These are phyloP conservation scores for Aureobasidium leucospermi DNA, from an alignment of 2,329 filamentous ascomycete genomes.

Conservation along the genomic window DNA sequence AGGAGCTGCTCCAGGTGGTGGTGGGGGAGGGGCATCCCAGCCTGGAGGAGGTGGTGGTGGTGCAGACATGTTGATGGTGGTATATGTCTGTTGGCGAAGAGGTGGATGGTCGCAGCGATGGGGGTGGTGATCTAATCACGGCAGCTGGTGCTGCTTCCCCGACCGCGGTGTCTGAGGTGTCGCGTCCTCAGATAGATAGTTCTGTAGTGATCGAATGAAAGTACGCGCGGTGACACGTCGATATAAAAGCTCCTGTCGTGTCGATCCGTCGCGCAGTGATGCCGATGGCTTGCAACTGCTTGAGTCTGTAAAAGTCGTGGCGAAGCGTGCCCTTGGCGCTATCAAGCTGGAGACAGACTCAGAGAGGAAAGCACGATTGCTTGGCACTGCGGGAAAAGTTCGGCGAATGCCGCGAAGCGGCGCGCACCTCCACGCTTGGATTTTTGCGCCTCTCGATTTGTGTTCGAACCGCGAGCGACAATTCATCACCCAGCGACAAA, in stretches of 20 bases:
- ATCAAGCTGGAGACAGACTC: background rate
- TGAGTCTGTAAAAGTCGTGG: slow-evolving; percentile 13
- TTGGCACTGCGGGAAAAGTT: background rate
- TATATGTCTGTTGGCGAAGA: background rate
- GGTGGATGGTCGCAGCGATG: slow-evolving; percentile 4
- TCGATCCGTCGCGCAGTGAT: background rate
- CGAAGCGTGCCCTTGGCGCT: slow-evolving; percentile 1
- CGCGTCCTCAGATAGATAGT: background rate
- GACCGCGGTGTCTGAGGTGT: background rate
- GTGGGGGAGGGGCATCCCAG: slow-evolving; percentile 46
- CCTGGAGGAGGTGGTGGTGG: slow-evolving; percentile 55
- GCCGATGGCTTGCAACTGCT: slow-evolving; percentile 2
- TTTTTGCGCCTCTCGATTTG: slow-evolving; percentile 1
- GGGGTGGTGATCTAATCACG: slow-evolving; percentile 12
- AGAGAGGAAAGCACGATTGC: background rate
- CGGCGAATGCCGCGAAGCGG: background rate
- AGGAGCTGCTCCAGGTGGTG: slow-evolving; percentile 41
- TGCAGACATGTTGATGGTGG: slow-evolving; percentile 43
- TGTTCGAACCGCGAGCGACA: background rate
- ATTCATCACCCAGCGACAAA: slow-evolving; percentile 17
- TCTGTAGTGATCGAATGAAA: background rate
- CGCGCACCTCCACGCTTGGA: background rate
- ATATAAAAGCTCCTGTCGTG: background rate
- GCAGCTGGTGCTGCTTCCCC: slow-evolving; percentile 13
- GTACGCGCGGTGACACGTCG: background rate